phyloP scores from a whole-genome alignment of 441 rosid genomes.

The Bocquillonia castaneifolia region DNA sequence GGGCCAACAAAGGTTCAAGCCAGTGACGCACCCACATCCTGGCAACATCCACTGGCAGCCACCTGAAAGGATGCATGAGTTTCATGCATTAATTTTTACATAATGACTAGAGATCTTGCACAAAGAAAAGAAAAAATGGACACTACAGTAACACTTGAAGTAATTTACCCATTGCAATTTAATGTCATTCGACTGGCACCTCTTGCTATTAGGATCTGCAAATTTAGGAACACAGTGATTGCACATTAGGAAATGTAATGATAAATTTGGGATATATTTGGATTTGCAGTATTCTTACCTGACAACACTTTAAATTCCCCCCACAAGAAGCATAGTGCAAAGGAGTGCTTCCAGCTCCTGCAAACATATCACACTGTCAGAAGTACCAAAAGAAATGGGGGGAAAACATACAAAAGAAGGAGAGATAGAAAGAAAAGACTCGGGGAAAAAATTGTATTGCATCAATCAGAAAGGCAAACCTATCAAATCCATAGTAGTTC shows the following conservation, averaged over 20 bases:
- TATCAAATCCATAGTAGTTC: slow-evolving; percentile 96
- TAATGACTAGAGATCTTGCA: neutral
- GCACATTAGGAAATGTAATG: slow-evolving; percentile 7
- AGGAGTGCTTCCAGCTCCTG: slow-evolving; percentile 98
- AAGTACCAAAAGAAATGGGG: neutral
- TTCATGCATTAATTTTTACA: neutral
- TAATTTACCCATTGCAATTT: slow-evolving; percentile 81
- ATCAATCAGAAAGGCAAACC: slow-evolving; percentile 38
- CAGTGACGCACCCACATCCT: slow-evolving; percentile 98
- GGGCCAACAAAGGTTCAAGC: slow-evolving; percentile 81
- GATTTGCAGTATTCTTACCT: slow-evolving; percentile 46
- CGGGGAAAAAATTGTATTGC: neutral
- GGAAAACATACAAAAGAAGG: too few relatives aligned
- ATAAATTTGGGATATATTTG: neutral
- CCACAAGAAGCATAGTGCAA: slow-evolving; percentile 98
- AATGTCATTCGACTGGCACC: slow-evolving; percentile 70
- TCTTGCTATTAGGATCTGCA: slow-evolving; percentile 78
- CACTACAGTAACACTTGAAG: slow-evolving; percentile 9
- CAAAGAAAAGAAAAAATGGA: neutral
- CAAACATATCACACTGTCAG: slow-evolving; percentile 19
- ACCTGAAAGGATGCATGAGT: slow-evolving; percentile 36
- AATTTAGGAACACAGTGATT: slow-evolving; percentile 18
- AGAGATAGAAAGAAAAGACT: slow-evolving; percentile 17
- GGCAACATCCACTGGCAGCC: slow-evolving; percentile 95
- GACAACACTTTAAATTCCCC: slow-evolving; percentile 91